Percentiles rank a stretch among this genome's conserved stretches.
Evolutionary conservation across 2,329 filamentous ascomycete genomes (phyloP).

Genomic region (Helminthosporium solani): DNA sequence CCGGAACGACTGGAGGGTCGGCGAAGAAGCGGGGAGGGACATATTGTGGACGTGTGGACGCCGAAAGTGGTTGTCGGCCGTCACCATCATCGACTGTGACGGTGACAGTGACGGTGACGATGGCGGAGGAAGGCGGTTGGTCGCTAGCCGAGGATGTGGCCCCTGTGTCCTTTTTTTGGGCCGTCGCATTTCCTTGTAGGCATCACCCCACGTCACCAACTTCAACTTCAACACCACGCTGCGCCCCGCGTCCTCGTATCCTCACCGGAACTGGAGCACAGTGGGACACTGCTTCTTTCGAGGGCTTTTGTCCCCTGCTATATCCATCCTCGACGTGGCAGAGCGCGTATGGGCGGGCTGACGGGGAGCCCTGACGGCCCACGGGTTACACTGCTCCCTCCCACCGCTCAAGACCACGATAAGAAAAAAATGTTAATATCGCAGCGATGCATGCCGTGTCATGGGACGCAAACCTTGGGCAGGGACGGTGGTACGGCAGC

Average conservation of each 20-base stretch:
- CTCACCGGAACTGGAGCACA: conserved; percentile 4
- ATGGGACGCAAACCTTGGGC: too few species aligned
- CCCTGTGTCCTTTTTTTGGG: too few species aligned
- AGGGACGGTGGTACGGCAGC: too few species aligned
- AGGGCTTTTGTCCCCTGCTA: neutral
- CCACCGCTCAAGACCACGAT: too few species aligned
- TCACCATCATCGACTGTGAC: too few species aligned
- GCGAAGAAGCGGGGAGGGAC: conserved; percentile 24
- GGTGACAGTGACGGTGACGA: neutral
- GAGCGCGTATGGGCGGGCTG: neutral
- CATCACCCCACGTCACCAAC: neutral
- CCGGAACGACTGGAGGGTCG: conserved; percentile 54
- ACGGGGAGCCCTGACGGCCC: too few species aligned
- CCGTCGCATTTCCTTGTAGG: too few species aligned
- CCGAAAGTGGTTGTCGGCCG: too few species aligned
- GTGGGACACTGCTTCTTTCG: neutral
- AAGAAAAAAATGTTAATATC: too few species aligned
- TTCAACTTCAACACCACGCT: neutral
- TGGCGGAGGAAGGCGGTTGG: neutral
- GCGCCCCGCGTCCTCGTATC: neutral
- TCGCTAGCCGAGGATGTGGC: neutral
- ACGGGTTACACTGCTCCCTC: too few species aligned
- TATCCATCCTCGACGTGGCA: neutral
- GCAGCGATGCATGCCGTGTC: too few species aligned
- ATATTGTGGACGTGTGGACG: too few species aligned